Evolutionary conservation across 140 eudicot species (phyloP), one percentile per base, ranked within the genome.

Genomic region (Flaveria floridana): DNA sequence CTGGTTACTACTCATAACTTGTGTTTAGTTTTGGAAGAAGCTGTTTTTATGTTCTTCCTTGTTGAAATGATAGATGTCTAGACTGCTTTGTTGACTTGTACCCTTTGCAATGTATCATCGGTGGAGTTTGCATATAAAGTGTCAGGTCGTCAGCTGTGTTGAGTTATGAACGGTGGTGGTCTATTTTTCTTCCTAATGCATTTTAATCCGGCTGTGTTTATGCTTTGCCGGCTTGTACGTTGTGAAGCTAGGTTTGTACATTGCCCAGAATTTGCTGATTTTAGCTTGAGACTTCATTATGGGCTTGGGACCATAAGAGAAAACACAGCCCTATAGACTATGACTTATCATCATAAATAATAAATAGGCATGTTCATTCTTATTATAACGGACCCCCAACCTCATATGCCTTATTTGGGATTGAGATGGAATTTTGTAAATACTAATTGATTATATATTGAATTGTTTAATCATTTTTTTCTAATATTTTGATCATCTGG

Each of bases 271-370:
- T 65, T 42, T 46, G 76, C 12, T 42, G 62, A 65, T 14, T 51
- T 50, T 16, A 44, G 77, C 19, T 70, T 30, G n/a, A n/a, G 37
- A 59, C 65, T 69, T 78, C 23, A 47, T 68, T 67, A 75, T 74
- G 58, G 52, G 28, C 48, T 23, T 47, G 72, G 83, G 84, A 75
- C 84, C 80, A 68, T 58, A 28, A 58, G 70, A 48, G 4, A 34
- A 46, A 56, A 58, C 51, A 80, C 80, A 74, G 72, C 76, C 58
- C 53, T 59, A 39, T 28, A 59, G 80, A 79, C 16, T 39, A 69
- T 55, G 80, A 80, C 76, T 48, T 57, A 57, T 46, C 73, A 70
- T 57, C 73, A 78, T 71, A 21, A 71, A 52, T 78, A 47, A 78
- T 71, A 21, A 71, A 52, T 78, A 57, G 78, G 28, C 78, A 71